Conservation (phyloP, 225 moss, liverwort and hornwort genomes). For the Takakia lepidozioides region DNA sequence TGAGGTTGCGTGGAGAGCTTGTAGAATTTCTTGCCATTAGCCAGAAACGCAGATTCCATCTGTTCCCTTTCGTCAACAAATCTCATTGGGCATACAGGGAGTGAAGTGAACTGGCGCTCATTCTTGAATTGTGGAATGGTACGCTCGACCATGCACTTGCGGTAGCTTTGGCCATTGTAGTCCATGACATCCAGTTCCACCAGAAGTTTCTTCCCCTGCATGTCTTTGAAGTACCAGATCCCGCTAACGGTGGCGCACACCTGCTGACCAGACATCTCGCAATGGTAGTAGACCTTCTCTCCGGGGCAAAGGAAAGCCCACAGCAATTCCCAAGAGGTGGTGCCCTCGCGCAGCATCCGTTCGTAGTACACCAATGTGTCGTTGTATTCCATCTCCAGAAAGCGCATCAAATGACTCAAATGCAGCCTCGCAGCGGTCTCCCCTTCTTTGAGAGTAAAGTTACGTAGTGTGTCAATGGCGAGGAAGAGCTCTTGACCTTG, state of each 20-base stretch:
- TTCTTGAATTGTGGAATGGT: no score
- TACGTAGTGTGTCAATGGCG: constrained; percentile 7
- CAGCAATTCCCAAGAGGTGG: constrained; percentile 15
- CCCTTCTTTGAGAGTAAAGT: background rate
- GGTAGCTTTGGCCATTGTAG: constrained; percentile 5
- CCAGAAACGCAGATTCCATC: background rate
- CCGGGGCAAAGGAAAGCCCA: constrained; percentile 15
- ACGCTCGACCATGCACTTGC: background rate
- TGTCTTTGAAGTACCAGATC: background rate
- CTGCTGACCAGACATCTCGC: constrained; percentile 10
- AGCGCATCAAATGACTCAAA: constrained; percentile 14
- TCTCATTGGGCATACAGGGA: background rate
- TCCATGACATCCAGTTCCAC: constrained; percentile 8
- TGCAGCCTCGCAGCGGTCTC: constrained; percentile 4
- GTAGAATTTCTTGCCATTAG: constrained; percentile 2
- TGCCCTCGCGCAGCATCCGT: constrained; percentile 11
- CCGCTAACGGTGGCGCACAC: constrained; percentile 3
- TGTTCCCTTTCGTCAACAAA: background rate
- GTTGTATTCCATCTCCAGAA: constrained; percentile 15
- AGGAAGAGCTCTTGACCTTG: constrained; percentile 18
- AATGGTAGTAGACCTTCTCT: constrained; percentile 19
- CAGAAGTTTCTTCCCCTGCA: constrained; percentile 2
- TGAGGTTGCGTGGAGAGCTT: background rate
- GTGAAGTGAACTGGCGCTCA: background rate
- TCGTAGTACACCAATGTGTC: constrained; percentile 4